Base-by-base conservation (phyloP, 257 asterid species). In the Solanum etuberosum region DNA sequence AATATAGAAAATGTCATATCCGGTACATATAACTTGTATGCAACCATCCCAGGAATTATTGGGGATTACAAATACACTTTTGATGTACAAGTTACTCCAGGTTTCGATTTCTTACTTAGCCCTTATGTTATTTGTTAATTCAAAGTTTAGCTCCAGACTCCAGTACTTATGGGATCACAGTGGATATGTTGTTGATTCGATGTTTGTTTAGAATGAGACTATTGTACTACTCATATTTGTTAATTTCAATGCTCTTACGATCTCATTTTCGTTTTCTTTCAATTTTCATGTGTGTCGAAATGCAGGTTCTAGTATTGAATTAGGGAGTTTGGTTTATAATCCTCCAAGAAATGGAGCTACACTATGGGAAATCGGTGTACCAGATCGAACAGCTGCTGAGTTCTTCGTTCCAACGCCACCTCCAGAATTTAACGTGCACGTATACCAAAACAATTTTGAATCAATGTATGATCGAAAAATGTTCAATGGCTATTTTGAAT, bases 341-440 rank as follows among this genome's bases (percentile, higher is more conserved):
- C 90, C 95, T 86, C 97, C 96, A 3, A 89, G 96, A 87, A 67
- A 82, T 8, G 95, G 96, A 38, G 85, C 94, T 1, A 95, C 98
- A 2, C 25, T 95, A 31, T 94, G 98, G 98, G 98, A 94, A 89
- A 94, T 94, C 2, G 98, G 98, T 37, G 37, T 92, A 46, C 93
- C 97, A 7, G 96, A 94, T 83, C 93, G 96, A 0, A 86, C 93
- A 9, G 95, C 98, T 38, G 92, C 91, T 5, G 96, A 95, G 85
- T 95, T 93, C 70, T 93, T 90, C 85, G 87, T 95, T 20, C 98
- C 98, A 0, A 74, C 73, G 59, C 90, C 92, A 27, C 84, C 85
- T 59, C 88, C 92, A 12, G 8, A 6, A 27, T 78, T 2, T 27
- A 78, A 78, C 3, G 25, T 8, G 2, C 84, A 78, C 5, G 1